Evolutionary conservation across 169 alveolate genomes (phyloP), one percentile per base, ranked within the genome.

Genomic region (Plasmodium blacklocki): DNA sequence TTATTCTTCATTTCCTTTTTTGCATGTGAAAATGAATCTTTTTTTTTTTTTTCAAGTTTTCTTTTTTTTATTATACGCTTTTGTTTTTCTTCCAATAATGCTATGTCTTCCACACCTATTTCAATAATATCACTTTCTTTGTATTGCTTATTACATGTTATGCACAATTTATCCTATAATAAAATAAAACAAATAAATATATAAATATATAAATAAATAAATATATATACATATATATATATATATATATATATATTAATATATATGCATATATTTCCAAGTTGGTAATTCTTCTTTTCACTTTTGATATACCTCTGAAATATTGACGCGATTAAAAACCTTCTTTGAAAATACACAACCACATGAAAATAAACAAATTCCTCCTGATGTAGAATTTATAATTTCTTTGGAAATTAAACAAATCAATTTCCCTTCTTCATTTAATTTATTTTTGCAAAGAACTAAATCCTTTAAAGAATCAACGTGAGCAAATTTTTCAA

Each of bases 331-430:
- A 11, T 71, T 83, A 52, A 83, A 83, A 3, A 83, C 85, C 72
- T 83, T 83, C 45, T 83, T 83, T 45, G 91, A 83, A 60, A 68
- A 68, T 12, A 67, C 63, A 2, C 91, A 83, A 11, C 91, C 91
- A 26, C 91, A 83, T 14, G 91, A 83, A 62, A 83, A 83, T 12
- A 83, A 18, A 14, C 91, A 83, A 18, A 83, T 49, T 8, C 73
- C 91, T 43, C 91, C 91, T 4, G 74, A 50, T 8, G 91, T 56
- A 15, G 91, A 47, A 73, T 68, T 83, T n/a, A 83, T 83, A 15
- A 83, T 83, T 60, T 83, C 91, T 23, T 83, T 83, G 15, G 91
- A 83, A 59, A 83, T 68, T 49, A 71, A 54, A 50, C 91, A 83
- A 1, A 83, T 62, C 50, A 83, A 56, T 71, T 83, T 83, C 9